phyloP scores from a whole-genome alignment of 2,329 filamentous ascomycete genomes.

The Cercospora beticola region DNA sequence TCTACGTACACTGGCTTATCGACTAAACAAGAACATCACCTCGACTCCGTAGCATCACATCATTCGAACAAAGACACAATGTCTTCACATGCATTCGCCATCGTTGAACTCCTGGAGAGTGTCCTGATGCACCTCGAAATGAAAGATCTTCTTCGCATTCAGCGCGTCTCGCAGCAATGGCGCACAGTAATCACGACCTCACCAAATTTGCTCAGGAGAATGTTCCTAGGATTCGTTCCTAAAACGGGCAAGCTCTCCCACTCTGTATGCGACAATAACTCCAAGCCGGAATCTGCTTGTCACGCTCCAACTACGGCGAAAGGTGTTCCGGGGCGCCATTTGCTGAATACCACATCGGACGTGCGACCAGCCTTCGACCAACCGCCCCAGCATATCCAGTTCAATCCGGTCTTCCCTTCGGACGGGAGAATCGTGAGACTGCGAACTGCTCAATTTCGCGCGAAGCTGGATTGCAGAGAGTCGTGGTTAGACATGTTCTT shows the following conservation, averaged over 20 bases:
- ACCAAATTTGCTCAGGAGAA: conserved; percentile 11
- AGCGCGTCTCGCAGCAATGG: conserved; percentile 19
- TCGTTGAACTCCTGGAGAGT: conserved; percentile 20
- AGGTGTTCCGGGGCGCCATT: neutral
- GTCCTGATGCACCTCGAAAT: conserved; percentile 18
- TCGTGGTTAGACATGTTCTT: conserved; percentile 26
- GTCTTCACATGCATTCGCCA: neutral
- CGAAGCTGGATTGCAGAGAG: neutral
- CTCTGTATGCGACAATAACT: conserved; percentile 10
- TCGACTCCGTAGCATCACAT: neutral
- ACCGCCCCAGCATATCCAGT: neutral
- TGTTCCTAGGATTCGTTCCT: conserved; percentile 18
- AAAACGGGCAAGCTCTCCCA: conserved; percentile 7
- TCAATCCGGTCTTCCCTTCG: conserved; percentile 21
- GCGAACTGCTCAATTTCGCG: conserved; percentile 16
- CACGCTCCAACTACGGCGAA: neutral
- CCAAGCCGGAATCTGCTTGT: neutral
- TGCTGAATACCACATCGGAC: neutral
- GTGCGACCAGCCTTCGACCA: neutral
- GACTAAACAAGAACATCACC: neutral
- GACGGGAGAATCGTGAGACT: conserved; percentile 15
- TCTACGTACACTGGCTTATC: neutral
- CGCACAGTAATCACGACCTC: conserved; percentile 14
- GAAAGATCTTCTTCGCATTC: conserved; percentile 15
- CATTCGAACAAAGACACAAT: neutral